phyloP scores from a whole-genome alignment of 208 protist species.

The Trypanosoma lewisi region DNA sequence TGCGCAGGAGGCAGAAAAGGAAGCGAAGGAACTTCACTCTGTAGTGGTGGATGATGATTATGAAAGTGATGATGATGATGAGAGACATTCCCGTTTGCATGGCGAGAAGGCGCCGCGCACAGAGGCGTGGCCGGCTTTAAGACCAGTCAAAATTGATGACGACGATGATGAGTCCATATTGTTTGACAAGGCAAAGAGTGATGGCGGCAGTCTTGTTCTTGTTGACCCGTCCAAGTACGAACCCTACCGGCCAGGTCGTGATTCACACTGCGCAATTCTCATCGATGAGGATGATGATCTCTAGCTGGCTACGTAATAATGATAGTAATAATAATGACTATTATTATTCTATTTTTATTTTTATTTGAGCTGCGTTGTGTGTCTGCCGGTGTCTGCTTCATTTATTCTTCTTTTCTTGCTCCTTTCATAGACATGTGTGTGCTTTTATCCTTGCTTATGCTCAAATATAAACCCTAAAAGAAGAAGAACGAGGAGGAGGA shows the following conservation, averaged over 20 bases:
- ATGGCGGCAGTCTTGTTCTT: neutral
- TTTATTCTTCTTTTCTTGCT: too few species aligned
- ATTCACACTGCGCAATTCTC: constrained; percentile 23
- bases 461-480: neutral
- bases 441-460: too few species aligned
- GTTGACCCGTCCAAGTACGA: constrained; percentile 27
- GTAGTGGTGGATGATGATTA: neutral
- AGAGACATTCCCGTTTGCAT: neutral
- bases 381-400: too few species aligned
- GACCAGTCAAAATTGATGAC: constrained; percentile 8
- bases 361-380: too few species aligned
- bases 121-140: neutral
- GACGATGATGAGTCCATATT: constrained; percentile 15
- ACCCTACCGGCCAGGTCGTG: constrained; percentile 23
- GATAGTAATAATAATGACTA: too few species aligned
- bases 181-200: neutral
- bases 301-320: neutral
- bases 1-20: neutral
- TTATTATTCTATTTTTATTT: neutral
- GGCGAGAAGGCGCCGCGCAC: constrained; percentile 2
- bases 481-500: constrained; percentile 1
- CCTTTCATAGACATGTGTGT: too few species aligned
- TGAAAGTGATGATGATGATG: neutral
- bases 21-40: neutral
- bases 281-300: constrained; percentile 22